Evolutionary conservation across 257 asterid species (phyloP).

Genomic region (Echium plantagineum): DNA sequence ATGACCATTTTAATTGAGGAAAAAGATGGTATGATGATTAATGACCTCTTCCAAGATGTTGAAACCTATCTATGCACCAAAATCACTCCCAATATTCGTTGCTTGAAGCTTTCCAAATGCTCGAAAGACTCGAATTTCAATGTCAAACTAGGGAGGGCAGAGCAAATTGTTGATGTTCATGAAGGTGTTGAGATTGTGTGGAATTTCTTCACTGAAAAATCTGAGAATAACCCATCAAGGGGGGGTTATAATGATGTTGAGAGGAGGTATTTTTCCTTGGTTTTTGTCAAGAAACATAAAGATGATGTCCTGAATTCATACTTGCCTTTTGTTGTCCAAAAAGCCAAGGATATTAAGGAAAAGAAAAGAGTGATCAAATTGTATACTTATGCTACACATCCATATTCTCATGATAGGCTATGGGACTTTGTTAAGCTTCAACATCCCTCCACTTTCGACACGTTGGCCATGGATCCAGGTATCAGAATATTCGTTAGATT

Average conservation of each 20-base stretch:
- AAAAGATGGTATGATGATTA: conserved; percentile 43
- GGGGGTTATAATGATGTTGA: conserved; percentile 15
- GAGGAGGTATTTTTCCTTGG: conserved; percentile 42
- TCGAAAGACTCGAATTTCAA: conserved; percentile 24
- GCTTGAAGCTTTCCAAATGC: conserved; percentile 45
- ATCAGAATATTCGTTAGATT: no score
- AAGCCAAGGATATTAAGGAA: conserved; percentile 22
- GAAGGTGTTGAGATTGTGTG: conserved; percentile 35
- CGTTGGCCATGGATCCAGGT: conserved; percentile 42
- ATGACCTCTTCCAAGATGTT: conserved; percentile 43
- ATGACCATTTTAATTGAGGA: conserved; percentile 43
- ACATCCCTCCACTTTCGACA: conserved; percentile 67
- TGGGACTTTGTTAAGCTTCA: conserved; percentile 63
- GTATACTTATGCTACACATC: conserved; percentile 25
- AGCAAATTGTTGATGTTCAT: conserved; percentile 29
- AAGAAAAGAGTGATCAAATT: conserved; percentile 33
- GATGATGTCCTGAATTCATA: conserved; percentile 34
- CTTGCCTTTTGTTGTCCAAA: conserved; percentile 35
- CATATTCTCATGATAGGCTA: neutral
- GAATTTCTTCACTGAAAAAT: conserved; percentile 33
- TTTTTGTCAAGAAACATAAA: conserved; percentile 27
- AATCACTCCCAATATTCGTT: conserved; percentile 26
- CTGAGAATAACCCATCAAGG: conserved; percentile 18
- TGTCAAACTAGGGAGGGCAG: conserved; percentile 37
- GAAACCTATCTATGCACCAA: conserved; percentile 47